A percentile compares a stretch with the other conserved stretches of the same genome.
These are phyloP conservation scores for Rhodofomes roseus DNA, from an alignment of 1,284 basidiomycete species.

Conservation along the genomic window DNA sequence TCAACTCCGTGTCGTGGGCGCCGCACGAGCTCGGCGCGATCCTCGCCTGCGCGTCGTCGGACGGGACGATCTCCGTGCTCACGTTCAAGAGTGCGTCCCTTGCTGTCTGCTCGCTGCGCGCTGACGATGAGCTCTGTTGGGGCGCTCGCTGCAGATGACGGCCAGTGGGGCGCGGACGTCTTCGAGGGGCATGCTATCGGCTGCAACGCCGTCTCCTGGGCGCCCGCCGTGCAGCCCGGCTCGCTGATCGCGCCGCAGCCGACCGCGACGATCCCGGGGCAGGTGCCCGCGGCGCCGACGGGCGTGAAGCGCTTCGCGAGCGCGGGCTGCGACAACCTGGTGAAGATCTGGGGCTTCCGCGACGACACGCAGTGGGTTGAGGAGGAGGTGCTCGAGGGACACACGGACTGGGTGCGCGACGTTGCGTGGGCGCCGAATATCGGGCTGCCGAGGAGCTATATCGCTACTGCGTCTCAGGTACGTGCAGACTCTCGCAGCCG, in stretches of 20 bases:
- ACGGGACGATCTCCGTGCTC: conserved; percentile 95
- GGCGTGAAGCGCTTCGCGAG: conserved; percentile 87
- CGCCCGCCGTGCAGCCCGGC: conserved; percentile 85
- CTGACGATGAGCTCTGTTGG: not conserved
- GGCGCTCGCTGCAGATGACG: conserved; percentile 84
- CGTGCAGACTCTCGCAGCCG: conserved; percentile 21
- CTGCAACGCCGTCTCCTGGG: conserved; percentile 98
- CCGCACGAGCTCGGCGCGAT: conserved; percentile 97
- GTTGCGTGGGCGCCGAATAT: conserved; percentile 98
- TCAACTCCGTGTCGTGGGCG: conserved; percentile 98
- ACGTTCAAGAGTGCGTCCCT: conserved; percentile 86
- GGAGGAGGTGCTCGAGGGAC: conserved; percentile 86
- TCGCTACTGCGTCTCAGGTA: conserved; percentile 92
- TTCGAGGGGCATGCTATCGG: conserved; percentile 96
- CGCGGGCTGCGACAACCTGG: conserved; percentile 94
- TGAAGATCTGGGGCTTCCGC: conserved; percentile 91
- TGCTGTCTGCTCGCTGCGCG: not conserved
- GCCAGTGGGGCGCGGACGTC: conserved; percentile 93
- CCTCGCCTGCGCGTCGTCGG: conserved; percentile 96
- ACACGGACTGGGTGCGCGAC: conserved; percentile 97
- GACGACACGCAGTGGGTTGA: conserved; percentile 84
- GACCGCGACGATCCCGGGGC: conserved; percentile 38
- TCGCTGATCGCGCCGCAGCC: conserved; percentile 67
- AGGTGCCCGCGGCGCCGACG: conserved; percentile 36
- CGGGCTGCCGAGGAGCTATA: conserved; percentile 90